Conservation (phyloP, 768 basidiomycete genomes). For the Pulveroboletus sp. region DNA sequence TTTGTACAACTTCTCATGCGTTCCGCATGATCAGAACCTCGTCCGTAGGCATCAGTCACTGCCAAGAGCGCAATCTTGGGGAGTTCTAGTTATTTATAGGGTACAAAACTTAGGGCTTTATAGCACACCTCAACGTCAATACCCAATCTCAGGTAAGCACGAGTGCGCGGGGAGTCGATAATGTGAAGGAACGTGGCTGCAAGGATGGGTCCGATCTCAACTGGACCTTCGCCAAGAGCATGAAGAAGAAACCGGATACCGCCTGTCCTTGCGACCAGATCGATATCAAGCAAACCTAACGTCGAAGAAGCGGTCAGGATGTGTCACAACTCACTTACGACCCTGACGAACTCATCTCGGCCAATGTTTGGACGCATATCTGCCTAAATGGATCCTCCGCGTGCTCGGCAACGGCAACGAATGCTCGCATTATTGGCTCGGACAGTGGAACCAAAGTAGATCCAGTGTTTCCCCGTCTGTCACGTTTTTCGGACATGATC, state of each 20-base stretch:
- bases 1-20: constrained; percentile 73
- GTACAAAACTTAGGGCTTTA: not conserved
- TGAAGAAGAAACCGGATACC: constrained; percentile 85
- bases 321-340: constrained; percentile 2
- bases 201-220: constrained; percentile 73
- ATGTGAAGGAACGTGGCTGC: constrained; percentile 78
- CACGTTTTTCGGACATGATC: constrained; percentile 57
- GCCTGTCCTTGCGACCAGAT: constrained; percentile 73
- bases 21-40: constrained; percentile 71
- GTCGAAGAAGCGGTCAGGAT: constrained; percentile 7
- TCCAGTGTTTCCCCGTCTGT: constrained; percentile 36
- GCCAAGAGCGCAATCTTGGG: constrained; percentile 77
- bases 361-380: constrained; percentile 79
- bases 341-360: constrained; percentile 72
- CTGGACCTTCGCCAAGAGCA: constrained; percentile 84
- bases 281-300: constrained; percentile 83
- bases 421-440: constrained; percentile 74
- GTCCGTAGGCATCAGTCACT: constrained; percentile 90
- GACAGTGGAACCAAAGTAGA: constrained; percentile 56
- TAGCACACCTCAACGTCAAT: constrained; percentile 79
- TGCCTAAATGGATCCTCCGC: constrained; percentile 83
- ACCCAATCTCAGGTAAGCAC: constrained; percentile 73
- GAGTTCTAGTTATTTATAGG: not conserved
- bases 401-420: constrained; percentile 93
- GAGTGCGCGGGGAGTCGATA: constrained; percentile 78